phyloP scores from a whole-genome alignment of 2,329 filamentous ascomycete species.

The Kalaharituber pfeilii region DNA sequence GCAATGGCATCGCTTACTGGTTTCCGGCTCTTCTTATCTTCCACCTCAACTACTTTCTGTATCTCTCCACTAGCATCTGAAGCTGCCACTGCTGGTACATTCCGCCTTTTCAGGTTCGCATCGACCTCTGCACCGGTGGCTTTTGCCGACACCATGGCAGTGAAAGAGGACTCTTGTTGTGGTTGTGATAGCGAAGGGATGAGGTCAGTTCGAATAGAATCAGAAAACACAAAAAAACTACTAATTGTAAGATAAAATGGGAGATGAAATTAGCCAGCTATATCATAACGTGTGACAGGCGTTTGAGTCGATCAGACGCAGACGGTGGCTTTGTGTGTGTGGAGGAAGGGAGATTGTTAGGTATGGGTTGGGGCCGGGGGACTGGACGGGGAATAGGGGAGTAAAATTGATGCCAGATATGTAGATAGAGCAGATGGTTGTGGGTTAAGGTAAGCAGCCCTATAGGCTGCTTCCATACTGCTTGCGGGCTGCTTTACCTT shows the following conservation, averaged over 20 bases:
- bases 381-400: neutral
- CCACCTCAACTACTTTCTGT: conserved; percentile 8
- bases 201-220: neutral
- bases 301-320: neutral
- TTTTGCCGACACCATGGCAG: conserved; percentile 1
- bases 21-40: conserved; percentile 14
- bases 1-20: neutral
- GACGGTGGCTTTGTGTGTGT: neutral
- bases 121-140: conserved; percentile 15
- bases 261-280: neutral
- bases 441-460: too few relatives aligned
- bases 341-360: neutral
- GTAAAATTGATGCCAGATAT: neutral
- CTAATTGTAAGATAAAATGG: neutral
- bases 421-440: neutral
- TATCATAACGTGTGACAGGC: neutral
- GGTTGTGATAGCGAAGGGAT: neutral
- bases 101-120: conserved; percentile 13
- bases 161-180: neutral
- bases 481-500: too few relatives aligned
- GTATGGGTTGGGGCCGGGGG: neutral
- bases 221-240: too few relatives aligned
- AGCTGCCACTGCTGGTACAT: conserved; percentile 6
- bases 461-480: too few relatives aligned
- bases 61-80: conserved; percentile 3